A percentile compares a stretch with the other conserved stretches of the same genome.
Evolutionary conservation across 192 early-diverging fungal genomes (phyloP).

Genomic region (Spizellomyces punctatus): DNA sequence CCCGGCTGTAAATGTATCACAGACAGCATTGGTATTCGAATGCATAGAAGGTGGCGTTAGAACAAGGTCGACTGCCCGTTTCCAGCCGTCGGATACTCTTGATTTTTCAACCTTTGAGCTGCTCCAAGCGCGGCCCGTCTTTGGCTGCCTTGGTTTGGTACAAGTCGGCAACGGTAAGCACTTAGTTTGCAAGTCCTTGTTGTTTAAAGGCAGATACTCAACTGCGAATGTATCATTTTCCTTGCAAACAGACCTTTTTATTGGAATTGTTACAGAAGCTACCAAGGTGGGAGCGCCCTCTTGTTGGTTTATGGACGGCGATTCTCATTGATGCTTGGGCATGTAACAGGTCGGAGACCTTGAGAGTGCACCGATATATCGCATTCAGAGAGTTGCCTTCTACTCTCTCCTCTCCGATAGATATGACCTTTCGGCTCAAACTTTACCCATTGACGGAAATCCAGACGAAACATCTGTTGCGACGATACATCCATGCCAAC

Average conservation of each 20-base stretch:
- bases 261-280: conserved; percentile 48
- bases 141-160: conserved; percentile 44
- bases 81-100: conserved; percentile 33
- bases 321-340: background rate
- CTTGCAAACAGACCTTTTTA: conserved; percentile 41
- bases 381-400: conserved; percentile 72
- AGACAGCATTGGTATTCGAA: conserved; percentile 37
- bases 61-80: conserved; percentile 19
- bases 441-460: too few relatives aligned
- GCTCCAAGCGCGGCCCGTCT: conserved; percentile 29
- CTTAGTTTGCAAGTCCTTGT: too few relatives aligned
- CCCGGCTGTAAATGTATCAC: conserved; percentile 29
- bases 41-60: conserved; percentile 7
- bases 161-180: conserved; percentile 33
- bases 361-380: conserved; percentile 64
- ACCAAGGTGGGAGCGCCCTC: conserved; percentile 8
- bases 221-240: too few relatives aligned
- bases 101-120: conserved; percentile 13
- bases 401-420: conserved; percentile 74
- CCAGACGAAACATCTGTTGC: conserved; percentile 32
- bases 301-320: too few relatives aligned
- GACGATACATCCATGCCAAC: conserved; percentile 75
- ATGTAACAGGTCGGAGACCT: conserved; percentile 32
- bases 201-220: too few relatives aligned
- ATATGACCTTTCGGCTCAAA: conserved; percentile 60